Conservation (phyloP, 208 protist species). For the Leishmania amazonensis region DNA sequence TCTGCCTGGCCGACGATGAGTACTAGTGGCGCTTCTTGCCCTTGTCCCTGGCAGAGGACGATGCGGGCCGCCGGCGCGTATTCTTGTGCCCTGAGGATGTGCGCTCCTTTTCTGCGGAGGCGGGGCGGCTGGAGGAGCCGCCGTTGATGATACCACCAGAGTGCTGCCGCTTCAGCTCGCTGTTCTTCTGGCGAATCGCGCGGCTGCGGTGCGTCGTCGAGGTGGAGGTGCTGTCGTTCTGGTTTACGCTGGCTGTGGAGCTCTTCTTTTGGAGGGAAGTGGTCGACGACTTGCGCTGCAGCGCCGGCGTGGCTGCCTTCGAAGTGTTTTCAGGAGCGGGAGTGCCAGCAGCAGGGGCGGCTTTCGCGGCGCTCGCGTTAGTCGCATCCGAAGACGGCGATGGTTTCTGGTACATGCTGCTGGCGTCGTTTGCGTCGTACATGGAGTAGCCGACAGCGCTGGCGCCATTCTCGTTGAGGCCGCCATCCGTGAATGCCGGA, state of each 20-base stretch:
- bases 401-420: conserved; percentile 7
- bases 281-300: conserved; percentile 2
- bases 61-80: conserved; percentile 7
- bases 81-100: not conserved
- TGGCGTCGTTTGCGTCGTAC: conserved; percentile 11
- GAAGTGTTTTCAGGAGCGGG: not conserved
- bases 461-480: not conserved
- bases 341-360: not conserved
- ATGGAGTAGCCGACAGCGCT: conserved; percentile 4
- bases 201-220: conserved; percentile 27
- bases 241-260: not conserved
- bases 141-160: not conserved
- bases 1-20: not conserved
- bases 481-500: not conserved
- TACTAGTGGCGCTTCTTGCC: not conserved
- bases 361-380: not conserved
- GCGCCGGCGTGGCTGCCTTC: not conserved
- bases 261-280: not conserved
- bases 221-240: not conserved
- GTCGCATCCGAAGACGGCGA: not conserved
- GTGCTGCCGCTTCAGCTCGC: conserved; percentile 36
- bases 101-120: not conserved
- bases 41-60: conserved; percentile 11
- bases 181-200: conserved; percentile 41
- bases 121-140: not conserved